phyloP scores from a whole-genome alignment of 2,329 filamentous ascomycete genomes.

The Fusarium dimerum region DNA sequence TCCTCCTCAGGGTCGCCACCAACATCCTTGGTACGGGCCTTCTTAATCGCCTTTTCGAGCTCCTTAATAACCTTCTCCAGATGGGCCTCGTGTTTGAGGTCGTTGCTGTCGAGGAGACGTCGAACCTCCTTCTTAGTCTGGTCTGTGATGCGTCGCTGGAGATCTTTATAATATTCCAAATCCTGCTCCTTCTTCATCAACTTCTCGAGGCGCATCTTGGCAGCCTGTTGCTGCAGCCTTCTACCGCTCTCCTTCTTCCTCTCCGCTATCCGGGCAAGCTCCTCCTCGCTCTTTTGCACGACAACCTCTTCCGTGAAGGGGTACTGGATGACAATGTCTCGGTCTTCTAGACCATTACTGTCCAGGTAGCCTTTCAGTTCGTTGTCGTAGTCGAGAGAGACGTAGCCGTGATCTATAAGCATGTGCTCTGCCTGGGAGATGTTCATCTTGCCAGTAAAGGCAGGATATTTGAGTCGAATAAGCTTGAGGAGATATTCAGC shows the following conservation, averaged over 20 bases:
- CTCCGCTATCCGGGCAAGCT: conserved; percentile 86
- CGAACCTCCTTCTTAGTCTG: conserved; percentile 90
- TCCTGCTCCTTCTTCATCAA: conserved; percentile 95
- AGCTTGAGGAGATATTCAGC: conserved; percentile 92
- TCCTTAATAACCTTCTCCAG: conserved; percentile 85
- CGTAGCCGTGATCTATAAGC: conserved; percentile 84
- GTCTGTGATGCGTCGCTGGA: conserved; percentile 71
- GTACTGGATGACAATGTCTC: conserved; percentile 87
- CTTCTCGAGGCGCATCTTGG: conserved; percentile 95
- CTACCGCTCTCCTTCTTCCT: conserved; percentile 93
- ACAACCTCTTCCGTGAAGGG: conserved; percentile 91
- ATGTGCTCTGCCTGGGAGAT: conserved; percentile 85
- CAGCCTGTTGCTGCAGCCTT: conserved; percentile 90
- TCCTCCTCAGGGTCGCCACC: conserved; percentile 81
- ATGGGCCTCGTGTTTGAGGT: conserved; percentile 86
- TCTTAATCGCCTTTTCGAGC: conserved; percentile 85
- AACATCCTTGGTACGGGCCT: conserved; percentile 89
- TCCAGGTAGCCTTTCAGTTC: conserved; percentile 80
- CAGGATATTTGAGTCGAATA: conserved; percentile 86
- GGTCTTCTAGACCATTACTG: conserved; percentile 88
- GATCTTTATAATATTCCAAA: conserved; percentile 86
- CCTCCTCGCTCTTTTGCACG: conserved; percentile 90
- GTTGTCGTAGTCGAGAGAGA: conserved; percentile 79
- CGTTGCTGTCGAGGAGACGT: conserved; percentile 82
- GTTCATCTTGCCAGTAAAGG: conserved; percentile 83